Conservation (phyloP, 1,284 basidiomycete species). For the Ganoderma lingzhi region DNA sequence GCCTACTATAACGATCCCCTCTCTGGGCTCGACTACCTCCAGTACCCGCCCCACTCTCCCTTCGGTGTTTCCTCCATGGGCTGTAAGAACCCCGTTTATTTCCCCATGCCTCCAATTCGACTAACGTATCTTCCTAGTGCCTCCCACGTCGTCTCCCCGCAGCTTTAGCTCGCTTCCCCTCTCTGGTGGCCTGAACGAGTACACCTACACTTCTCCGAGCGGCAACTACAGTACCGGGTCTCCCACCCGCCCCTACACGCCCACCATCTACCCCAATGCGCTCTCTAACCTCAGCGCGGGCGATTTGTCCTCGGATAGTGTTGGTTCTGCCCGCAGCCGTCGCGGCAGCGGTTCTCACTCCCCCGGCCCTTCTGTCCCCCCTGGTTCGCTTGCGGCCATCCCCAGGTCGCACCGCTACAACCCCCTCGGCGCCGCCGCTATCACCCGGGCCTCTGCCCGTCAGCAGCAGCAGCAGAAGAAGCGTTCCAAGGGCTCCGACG, state of each 20-base stretch:
- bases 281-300: conserved; percentile 74
- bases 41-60: conserved; percentile 55
- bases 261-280: conserved; percentile 75
- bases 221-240: conserved; percentile 58
- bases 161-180: conserved; percentile 70
- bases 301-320: conserved; percentile 74
- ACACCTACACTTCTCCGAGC: conserved; percentile 64
- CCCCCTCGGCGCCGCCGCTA: conserved; percentile 66
- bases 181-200: conserved; percentile 64
- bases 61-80: conserved; percentile 53
- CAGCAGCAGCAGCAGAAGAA: conserved; percentile 47
- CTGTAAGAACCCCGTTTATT: conserved; percentile 44
- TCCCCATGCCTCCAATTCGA: conserved; percentile 29
- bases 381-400: conserved; percentile 62
- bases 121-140: conserved; percentile 40
- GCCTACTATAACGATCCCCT: conserved; percentile 66
- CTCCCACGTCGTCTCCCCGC: conserved; percentile 59
- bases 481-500: conserved; percentile 66
- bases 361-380: conserved; percentile 67
- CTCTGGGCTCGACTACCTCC: conserved; percentile 56
- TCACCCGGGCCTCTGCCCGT: conserved; percentile 44
- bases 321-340: conserved; percentile 68
- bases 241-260: conserved; percentile 72
- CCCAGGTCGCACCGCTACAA: conserved; percentile 79
- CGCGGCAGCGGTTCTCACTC: conserved; percentile 72